phyloP scores from a whole-genome alignment of 116 monocot genomes.

The Trichopus zeylanicus region DNA sequence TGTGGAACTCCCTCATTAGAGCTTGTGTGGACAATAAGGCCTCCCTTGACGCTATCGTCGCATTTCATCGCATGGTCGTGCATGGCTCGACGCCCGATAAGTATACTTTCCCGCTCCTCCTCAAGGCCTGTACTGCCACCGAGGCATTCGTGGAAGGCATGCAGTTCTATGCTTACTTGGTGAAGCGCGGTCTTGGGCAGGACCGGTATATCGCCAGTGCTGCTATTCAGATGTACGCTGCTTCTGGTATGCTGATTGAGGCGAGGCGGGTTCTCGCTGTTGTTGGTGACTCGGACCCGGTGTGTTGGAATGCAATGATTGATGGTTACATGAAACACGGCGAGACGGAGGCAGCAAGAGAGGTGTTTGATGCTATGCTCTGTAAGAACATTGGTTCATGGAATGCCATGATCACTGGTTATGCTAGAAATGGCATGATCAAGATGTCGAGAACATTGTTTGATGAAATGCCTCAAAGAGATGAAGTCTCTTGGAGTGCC shows the following conservation, averaged over 20 bases:
- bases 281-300: slow-evolving; percentile 17
- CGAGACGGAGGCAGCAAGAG: slow-evolving; percentile 6
- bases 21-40: background rate
- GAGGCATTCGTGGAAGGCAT: slow-evolving; percentile 4
- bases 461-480: slow-evolving; percentile 16
- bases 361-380: slow-evolving; percentile 22
- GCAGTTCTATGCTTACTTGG: slow-evolving; percentile 11
- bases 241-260: slow-evolving; percentile 5
- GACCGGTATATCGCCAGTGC: slow-evolving; percentile 12
- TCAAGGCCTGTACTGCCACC: slow-evolving; percentile 18
- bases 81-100: slow-evolving; percentile 12
- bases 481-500: slow-evolving; percentile 34
- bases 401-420: slow-evolving; percentile 34
- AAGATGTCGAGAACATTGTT: slow-evolving; percentile 12
- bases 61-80: slow-evolving; percentile 11
- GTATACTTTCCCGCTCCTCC: slow-evolving; percentile 23
- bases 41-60: slow-evolving; percentile 3
- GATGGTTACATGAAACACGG: slow-evolving; percentile 17
- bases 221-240: slow-evolving; percentile 18
- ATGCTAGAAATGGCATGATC: slow-evolving; percentile 10
- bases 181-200: slow-evolving; percentile 10
- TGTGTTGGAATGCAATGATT: slow-evolving; percentile 34
- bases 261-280: background rate
- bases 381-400: slow-evolving; percentile 20
- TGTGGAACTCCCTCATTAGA: slow-evolving; percentile 21